Conservation (phyloP, 2,329 filamentous ascomycete species). For the Colletotrichum simmondsii region DNA sequence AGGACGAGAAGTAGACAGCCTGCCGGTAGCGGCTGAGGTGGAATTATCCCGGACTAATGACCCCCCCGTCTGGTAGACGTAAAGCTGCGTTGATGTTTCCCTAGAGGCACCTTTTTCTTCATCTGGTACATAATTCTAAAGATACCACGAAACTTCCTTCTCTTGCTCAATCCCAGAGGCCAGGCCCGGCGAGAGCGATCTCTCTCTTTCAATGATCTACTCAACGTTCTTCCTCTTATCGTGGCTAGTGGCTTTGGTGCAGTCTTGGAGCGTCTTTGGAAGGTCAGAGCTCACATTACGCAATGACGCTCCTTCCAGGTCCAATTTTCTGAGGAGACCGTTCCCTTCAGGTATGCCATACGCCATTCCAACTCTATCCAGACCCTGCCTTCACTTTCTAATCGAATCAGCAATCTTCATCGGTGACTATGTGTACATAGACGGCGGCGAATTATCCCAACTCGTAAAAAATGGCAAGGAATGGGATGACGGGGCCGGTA, state of each 20-base stretch:
- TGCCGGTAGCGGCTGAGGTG: too few species aligned
- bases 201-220: too few species aligned
- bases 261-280: not conserved
- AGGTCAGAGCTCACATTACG: not conserved
- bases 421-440: slow-evolving; percentile 50
- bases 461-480: not conserved
- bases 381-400: not conserved
- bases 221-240: not conserved
- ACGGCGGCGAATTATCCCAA: slow-evolving; percentile 48
- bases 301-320: not conserved
- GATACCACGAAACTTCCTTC: not conserved
- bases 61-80: too few species aligned
- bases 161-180: not conserved
- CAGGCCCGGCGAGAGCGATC: not conserved
- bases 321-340: slow-evolving; percentile 2
- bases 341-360: not conserved
- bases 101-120: too few species aligned
- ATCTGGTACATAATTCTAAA: too few species aligned
- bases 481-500: too few species aligned
- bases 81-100: too few species aligned
- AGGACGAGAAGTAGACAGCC: too few species aligned
- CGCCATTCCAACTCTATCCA: not conserved
- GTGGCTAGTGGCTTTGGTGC: not conserved
- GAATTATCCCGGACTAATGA: too few species aligned
- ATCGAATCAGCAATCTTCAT: slow-evolving; percentile 40